Conservation (phyloP, 129 eudicot species). For the Lactuca saligna region DNA sequence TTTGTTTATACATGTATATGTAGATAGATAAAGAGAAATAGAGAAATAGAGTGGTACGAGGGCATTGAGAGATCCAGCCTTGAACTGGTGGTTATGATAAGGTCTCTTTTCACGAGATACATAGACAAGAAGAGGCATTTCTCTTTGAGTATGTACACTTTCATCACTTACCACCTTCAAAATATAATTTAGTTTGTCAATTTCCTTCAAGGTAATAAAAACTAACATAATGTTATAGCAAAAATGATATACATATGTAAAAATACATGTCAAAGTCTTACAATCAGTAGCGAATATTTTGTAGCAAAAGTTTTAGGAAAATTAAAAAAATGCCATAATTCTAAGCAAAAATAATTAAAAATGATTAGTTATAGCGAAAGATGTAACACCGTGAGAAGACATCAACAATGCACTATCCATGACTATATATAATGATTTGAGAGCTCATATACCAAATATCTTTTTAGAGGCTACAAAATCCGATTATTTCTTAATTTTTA, state of each 20-base stretch:
- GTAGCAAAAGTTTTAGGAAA: not conserved
- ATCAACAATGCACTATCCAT: no score
- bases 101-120: constrained; percentile 78
- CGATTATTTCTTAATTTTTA: no score
- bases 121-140: constrained; percentile 80
- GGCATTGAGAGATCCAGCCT: constrained; percentile 84
- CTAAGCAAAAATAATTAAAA: no score
- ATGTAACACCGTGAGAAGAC: no score
- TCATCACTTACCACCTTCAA: constrained; percentile 52
- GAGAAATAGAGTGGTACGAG: constrained; percentile 38
- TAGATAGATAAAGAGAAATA: not conserved
- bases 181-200: not conserved
- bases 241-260: not conserved
- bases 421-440: no score
- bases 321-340: not conserved
- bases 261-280: not conserved
- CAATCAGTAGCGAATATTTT: not conserved
- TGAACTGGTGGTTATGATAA: constrained; percentile 61
- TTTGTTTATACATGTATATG: no score
- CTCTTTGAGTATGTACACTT: constrained; percentile 22
- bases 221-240: not conserved
- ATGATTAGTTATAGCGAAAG: no score
- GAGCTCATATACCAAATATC: no score
- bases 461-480: no score
- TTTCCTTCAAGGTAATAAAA: not conserved